Evolutionary conservation across 352 stramenopile genomes (phyloP).

Genomic region (Pythium sukuiense): DNA sequence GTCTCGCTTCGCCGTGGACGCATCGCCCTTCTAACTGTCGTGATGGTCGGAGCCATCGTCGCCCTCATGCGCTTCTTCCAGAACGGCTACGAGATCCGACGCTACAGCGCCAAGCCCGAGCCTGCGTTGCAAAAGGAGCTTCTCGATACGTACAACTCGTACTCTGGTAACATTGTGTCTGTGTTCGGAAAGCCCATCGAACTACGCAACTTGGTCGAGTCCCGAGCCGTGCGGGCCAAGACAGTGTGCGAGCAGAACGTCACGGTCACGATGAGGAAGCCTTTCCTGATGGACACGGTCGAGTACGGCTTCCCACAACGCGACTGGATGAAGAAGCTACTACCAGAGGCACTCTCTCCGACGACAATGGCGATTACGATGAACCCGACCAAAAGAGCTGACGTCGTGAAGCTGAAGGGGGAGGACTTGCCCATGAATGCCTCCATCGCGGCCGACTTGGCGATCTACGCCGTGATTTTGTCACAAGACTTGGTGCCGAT

Average conservation of each 20-base stretch:
- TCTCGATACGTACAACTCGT: not conserved
- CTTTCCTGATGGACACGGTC: not conserved
- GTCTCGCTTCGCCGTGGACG: not conserved
- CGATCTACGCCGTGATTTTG: not conserved
- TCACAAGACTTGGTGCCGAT: too few species aligned
- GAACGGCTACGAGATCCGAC: not conserved
- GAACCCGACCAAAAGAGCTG: not conserved
- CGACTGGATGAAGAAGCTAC: constrained; percentile 1
- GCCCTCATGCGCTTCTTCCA: not conserved
- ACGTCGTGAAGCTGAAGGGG: not conserved
- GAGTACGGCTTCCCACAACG: not conserved
- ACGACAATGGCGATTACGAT: not conserved
- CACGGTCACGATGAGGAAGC: not conserved
- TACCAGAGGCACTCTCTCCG: not conserved
- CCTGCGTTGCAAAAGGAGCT: not conserved
- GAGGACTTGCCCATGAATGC: constrained; percentile 3
- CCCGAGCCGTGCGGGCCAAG: not conserved
- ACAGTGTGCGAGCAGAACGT: not conserved
- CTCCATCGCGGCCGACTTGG: not conserved
- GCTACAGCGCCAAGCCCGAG: not conserved
- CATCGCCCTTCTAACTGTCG: not conserved
- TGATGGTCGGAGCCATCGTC: not conserved
- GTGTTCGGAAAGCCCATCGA: not conserved
- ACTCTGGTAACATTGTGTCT: not conserved
- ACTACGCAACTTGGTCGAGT: not conserved